Conservation (phyloP, 1,139 yeast genomes). For the Candida sp. region DNA sequence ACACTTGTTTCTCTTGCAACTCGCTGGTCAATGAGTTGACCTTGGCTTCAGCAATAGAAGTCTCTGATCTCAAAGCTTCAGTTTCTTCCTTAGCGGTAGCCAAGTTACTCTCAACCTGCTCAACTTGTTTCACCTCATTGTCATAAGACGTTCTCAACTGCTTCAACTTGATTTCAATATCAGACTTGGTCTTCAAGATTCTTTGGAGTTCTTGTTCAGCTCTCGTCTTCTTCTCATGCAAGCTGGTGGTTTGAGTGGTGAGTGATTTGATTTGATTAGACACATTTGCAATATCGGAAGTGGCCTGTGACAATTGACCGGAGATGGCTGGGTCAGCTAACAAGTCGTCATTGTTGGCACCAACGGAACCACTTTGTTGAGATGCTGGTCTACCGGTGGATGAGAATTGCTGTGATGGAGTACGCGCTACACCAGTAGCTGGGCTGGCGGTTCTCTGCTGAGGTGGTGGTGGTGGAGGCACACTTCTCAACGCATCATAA, state of each 20-base stretch:
- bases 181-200: slow-evolving; percentile 66
- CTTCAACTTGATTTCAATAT: slow-evolving; percentile 71
- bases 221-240: slow-evolving; percentile 71
- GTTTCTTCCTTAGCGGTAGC: slow-evolving; percentile 68
- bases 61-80: slow-evolving; percentile 73
- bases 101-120: slow-evolving; percentile 67
- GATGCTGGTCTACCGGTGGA: slow-evolving; percentile 5
- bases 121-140: slow-evolving; percentile 76
- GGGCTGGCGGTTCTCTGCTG: slow-evolving; percentile 25
- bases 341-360: slow-evolving; percentile 45
- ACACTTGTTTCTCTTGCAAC: slow-evolving; percentile 62
- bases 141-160: slow-evolving; percentile 76
- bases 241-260: slow-evolving; percentile 71
- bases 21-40: slow-evolving; percentile 74
- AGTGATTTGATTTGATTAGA: slow-evolving; percentile 86
- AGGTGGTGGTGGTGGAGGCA: slow-evolving; percentile 57
- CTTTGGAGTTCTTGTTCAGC: slow-evolving; percentile 79
- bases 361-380: slow-evolving; percentile 8
- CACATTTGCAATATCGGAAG: slow-evolving; percentile 85
- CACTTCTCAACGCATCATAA: slow-evolving; percentile 51
- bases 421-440: slow-evolving; percentile 15
- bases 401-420: slow-evolving; percentile 15
- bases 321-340: slow-evolving; percentile 60
- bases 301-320: slow-evolving; percentile 74
- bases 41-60: slow-evolving; percentile 82